These are phyloP conservation scores for Parathielavia appendiculata DNA, from an alignment of 495 filamentous ascomycete genomes.

Conservation along the genomic window DNA sequence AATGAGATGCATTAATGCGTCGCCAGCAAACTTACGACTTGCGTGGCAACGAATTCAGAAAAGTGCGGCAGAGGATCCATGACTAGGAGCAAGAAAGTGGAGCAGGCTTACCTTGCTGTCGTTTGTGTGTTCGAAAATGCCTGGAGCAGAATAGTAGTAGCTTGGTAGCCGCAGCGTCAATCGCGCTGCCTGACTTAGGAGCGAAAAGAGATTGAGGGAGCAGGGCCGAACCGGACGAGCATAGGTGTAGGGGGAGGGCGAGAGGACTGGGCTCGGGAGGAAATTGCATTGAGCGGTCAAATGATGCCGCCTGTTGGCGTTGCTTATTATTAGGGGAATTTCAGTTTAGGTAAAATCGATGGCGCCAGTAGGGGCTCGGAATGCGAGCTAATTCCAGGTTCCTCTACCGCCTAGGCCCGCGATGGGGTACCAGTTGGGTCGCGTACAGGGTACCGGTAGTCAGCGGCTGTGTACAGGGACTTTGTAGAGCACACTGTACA, in stretches of 20 bases:
- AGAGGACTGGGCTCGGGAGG: not conserved
- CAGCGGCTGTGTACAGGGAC: constrained; percentile 1
- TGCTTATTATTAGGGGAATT: constrained; percentile 12
- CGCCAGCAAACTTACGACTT: not conserved
- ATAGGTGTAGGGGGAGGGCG: not conserved
- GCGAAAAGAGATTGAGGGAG: too few species aligned
- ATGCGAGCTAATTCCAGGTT: constrained; percentile 2
- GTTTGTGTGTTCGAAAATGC: too few species aligned
- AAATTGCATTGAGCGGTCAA: not conserved
- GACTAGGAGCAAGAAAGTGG: not conserved
- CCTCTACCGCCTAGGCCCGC: not conserved
- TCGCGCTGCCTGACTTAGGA: too few species aligned
- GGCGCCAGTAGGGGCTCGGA: constrained; percentile 8
- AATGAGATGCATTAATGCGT: not conserved
- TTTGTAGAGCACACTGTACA: constrained; percentile 7
- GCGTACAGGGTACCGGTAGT: constrained; percentile 2
- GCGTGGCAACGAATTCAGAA: not conserved
- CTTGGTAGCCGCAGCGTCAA: too few species aligned
- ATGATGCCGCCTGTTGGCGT: not conserved
- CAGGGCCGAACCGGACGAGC: too few species aligned
- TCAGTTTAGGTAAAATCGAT: constrained; percentile 1
- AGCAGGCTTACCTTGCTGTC: not conserved
- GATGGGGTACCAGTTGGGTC: not conserved
- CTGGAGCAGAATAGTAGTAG: too few species aligned
- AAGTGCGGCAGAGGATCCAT: not conserved